Base-by-base conservation (phyloP, 805 yeast genomes). In the Cyberlindnera suaveolens region DNA sequence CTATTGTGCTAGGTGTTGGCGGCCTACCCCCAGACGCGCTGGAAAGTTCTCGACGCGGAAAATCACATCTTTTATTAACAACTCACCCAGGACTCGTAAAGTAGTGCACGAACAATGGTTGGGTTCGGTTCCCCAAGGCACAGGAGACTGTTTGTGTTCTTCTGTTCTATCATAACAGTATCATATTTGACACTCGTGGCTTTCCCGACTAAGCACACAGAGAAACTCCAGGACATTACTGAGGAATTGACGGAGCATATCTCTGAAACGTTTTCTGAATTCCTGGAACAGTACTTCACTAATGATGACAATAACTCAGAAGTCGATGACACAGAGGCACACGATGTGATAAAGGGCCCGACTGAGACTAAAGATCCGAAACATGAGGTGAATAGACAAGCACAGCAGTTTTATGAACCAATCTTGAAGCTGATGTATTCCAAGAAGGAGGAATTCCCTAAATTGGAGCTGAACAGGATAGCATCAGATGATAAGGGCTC, bases 401-500 rank as follows among this genome's bases (percentile, higher is more conserved):
- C 46, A 10, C 57, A 54, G 38, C 31, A 42, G 16, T 54, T 52
- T 34, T 56, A 47, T 38, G 23, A 40, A 0, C 43, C 45, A 4
- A 5, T 54, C 3, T 27, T 52, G 13, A 38, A 29, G 30, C 18
- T 45, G 20, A 47, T 55, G 48, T 43, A 43, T 29, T 32, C 42
- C 3, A 40, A 46, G n/a, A 47, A 42, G 15, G 38, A 37, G 2
- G 27, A 41, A n/a, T 45, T 56, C 16, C 57, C 58, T 9, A 30
- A 39, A 5, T 32, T 46, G 9, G 15, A 31, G n/a, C 40, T 42
- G 14, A 41, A 32, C 4, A 49, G 40, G 26, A 15, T 40, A 16
- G 68, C 78, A 4, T 82, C 79, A 46, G 63, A 68, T 23, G 78
- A 74, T 53, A 64, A 80, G 33, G 62, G 67, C 3, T 54, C 65